Evolutionary conservation across 1,284 basidiomycete genomes (phyloP), one percentile per base, ranked within the genome.

Genomic region (Phellopilus nigrolimitatus): DNA sequence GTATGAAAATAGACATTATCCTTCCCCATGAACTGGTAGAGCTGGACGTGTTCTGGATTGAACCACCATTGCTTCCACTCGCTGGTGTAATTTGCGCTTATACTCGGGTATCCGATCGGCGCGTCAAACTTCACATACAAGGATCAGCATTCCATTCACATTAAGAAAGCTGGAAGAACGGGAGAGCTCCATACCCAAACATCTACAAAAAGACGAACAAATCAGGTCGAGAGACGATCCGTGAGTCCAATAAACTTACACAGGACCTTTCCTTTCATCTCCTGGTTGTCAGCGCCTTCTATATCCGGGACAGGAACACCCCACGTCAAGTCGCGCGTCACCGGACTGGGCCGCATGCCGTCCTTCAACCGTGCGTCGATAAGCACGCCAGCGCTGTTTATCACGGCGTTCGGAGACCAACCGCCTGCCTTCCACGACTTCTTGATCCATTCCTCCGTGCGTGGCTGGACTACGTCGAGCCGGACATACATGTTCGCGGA

Each of bases 21-120:
- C 69, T 95, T 95, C 64, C 92, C 92, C 97, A 99, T 99, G 76
- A 99, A 99, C 68, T 99, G 97, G 72, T 92, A 97, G 48, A 99
- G 74, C 60, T 84, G 78, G 59, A 99, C 95, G 61, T 98, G 79
- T 60, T 93, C 76, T 3, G 90, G 90, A 66, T 95, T 90, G 66
- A 91, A 85, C 97, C 97, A 99, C 97, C 97, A 99, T 66, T 86
- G 77, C 67, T 89, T 83, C 97, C 97, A 99, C 57, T 97, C 86
- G 42, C 86, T 74, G 19, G 93, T 97, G 73, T 97, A 95, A 65
- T 88, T 91, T 51, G 94, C 93, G 4, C 95, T 99, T 62, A 99
- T 98, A 69, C 93, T 97, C 3, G 92, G 88, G 68, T 99, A 99
- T 50, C 97, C 97, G 56, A 97, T 93, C 13, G 92, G 91, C 0